phyloP scores from a whole-genome alignment of 768 basidiomycete species.

The Phanerochaete sordida region DNA sequence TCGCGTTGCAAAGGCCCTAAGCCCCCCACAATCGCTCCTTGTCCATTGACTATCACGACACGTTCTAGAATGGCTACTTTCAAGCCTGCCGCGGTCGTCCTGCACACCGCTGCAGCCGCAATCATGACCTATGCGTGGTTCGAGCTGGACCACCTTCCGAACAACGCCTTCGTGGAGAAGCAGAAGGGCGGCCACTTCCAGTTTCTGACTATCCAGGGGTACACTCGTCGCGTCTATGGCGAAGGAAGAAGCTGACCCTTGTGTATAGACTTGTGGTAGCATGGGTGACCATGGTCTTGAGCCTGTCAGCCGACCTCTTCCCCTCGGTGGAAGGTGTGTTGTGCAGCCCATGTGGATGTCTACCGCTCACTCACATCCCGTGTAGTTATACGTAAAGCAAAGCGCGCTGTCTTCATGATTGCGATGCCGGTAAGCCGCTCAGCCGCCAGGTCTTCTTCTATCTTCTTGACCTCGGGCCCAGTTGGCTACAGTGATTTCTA shows the following conservation, averaged over 20 bases:
- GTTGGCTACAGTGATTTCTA: constrained; percentile 45
- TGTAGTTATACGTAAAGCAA: constrained; percentile 40
- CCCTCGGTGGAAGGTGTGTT: constrained; percentile 34
- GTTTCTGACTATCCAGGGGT: constrained; percentile 81
- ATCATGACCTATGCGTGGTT: constrained; percentile 37
- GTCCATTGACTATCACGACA: too few species aligned
- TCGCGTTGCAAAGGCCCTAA: background rate
- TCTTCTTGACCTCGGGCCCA: constrained; percentile 15
- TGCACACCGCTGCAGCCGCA: constrained; percentile 30
- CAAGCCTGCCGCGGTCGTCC: constrained; percentile 15
- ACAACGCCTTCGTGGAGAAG: constrained; percentile 28
- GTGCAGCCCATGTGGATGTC: background rate
- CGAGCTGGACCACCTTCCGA: constrained; percentile 16
- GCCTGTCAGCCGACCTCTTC: constrained; percentile 37
- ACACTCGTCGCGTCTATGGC: background rate
- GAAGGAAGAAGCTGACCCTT: background rate
- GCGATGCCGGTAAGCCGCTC: constrained; percentile 56
- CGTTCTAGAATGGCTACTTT: background rate
- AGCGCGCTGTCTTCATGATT: constrained; percentile 57
- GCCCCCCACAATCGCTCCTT: background rate
- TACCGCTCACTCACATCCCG: background rate
- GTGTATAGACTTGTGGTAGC: constrained; percentile 32
- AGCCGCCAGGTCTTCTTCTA: background rate
- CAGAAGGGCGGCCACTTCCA: constrained; percentile 67
- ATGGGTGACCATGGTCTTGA: constrained; percentile 38